Percentiles rank a stretch among this genome's conserved stretches.
These are phyloP conservation scores for Cladosporium sp. DNA, from an alignment of 2,329 filamentous ascomycete species.

Conservation along the genomic window DNA sequence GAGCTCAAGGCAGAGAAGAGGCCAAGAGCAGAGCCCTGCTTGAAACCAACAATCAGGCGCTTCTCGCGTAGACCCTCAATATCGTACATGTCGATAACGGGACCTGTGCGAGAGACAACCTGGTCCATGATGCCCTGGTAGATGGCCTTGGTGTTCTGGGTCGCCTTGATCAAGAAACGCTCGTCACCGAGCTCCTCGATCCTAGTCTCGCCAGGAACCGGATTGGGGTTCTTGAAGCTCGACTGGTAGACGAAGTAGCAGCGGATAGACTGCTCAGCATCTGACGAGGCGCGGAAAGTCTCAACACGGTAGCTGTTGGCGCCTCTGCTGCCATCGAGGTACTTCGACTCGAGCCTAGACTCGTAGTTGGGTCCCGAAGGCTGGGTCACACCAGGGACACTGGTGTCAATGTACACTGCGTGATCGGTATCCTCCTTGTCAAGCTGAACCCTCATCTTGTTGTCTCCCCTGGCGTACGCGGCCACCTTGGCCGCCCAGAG, in stretches of 20 bases:
- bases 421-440: constrained; percentile 95
- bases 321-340: constrained; percentile 72
- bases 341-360: constrained; percentile 89
- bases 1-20: constrained; percentile 94
- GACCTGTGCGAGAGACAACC: constrained; percentile 78
- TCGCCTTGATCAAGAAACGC: constrained; percentile 93
- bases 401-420: constrained; percentile 98
- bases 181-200: constrained; percentile 89
- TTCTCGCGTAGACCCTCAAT: constrained; percentile 90
- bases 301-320: constrained; percentile 84
- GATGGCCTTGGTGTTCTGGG: constrained; percentile 88
- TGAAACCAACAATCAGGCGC: constrained; percentile 89
- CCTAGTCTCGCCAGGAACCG: constrained; percentile 72
- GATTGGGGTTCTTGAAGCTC: constrained; percentile 74
- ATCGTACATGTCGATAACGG: constrained; percentile 97
- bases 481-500: constrained; percentile 96
- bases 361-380: constrained; percentile 85
- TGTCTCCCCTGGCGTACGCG: constrained; percentile 87
- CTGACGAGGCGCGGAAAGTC: constrained; percentile 84
- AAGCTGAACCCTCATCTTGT: constrained; percentile 86
- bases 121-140: constrained; percentile 91
- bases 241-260: constrained; percentile 99
- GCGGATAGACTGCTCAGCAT: constrained; percentile 72
- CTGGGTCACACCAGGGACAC: constrained; percentile 75
- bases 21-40: constrained; percentile 83